Conservation (phyloP, 1,284 basidiomycete species). For the Ganoderma leucocontextum region DNA sequence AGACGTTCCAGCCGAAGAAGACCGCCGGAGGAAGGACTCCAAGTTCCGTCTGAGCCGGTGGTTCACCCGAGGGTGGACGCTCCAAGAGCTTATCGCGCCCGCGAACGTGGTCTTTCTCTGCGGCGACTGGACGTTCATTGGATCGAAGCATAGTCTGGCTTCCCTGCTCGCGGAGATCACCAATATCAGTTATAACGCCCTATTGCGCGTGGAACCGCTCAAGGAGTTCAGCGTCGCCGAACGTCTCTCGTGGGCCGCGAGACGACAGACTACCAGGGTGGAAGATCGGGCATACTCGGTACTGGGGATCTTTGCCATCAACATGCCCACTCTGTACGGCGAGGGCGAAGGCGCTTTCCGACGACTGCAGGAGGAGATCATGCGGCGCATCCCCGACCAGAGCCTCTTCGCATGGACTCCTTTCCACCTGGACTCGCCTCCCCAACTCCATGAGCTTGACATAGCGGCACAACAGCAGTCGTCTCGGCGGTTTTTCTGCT, state of each 20-base stretch:
- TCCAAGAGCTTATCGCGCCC: constrained; percentile 22
- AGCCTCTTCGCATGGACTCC: constrained; percentile 20
- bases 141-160: constrained; percentile 8
- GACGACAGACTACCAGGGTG: constrained; percentile 13
- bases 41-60: constrained; percentile 9
- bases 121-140: constrained; percentile 8
- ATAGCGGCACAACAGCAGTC: neutral
- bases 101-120: constrained; percentile 10
- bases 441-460: neutral
- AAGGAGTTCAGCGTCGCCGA: constrained; percentile 8
- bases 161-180: constrained; percentile 14
- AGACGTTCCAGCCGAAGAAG: constrained; percentile 12
- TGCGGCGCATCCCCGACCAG: constrained; percentile 16
- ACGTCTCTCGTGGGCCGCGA: constrained; percentile 21
- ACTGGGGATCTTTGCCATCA: constrained; percentile 16
- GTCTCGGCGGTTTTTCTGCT: neutral
- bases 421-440: neutral
- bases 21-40: neutral
- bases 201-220: neutral
- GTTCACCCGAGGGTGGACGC: constrained; percentile 22
- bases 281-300: constrained; percentile 23
- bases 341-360: constrained; percentile 16
- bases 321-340: constrained; percentile 20
- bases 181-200: constrained; percentile 1
- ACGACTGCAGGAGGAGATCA: constrained; percentile 22